A percentile compares a stretch with the other conserved stretches of the same genome.
These are phyloP conservation scores for Triticum timopheevii DNA, from an alignment of 176 grass and related monocot genomes.

Conservation along the genomic window DNA sequence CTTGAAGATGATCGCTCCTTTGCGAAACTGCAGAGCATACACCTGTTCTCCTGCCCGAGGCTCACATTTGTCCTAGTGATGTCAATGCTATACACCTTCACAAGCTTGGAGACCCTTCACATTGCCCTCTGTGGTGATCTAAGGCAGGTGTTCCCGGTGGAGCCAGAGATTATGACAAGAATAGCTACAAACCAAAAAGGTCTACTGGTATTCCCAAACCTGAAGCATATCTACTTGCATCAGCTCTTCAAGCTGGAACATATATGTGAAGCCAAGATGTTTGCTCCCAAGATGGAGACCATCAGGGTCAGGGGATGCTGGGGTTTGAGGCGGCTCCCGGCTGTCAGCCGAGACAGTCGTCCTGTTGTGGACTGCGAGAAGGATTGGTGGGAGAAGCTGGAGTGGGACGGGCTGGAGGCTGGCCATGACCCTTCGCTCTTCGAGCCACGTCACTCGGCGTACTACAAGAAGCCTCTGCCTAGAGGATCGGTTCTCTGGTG, in stretches of 20 bases:
- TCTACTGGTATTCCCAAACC: not conserved
- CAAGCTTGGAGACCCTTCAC: not conserved
- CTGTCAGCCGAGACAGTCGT: too few relatives aligned
- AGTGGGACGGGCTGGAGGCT: too few relatives aligned
- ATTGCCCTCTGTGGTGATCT: not conserved
- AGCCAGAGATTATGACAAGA: accelerated
- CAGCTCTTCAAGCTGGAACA: too few relatives aligned
- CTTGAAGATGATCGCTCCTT: too few relatives aligned
- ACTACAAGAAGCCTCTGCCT: not conserved
- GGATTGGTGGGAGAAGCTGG: too few relatives aligned
- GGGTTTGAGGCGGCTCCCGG: too few relatives aligned
- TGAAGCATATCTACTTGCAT: too few relatives aligned
- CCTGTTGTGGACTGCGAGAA: not conserved
- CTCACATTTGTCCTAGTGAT: not conserved
- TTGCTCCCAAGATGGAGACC: too few relatives aligned
- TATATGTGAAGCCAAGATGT: too few relatives aligned
- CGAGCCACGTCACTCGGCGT: accelerated
- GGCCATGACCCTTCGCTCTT: too few relatives aligned
- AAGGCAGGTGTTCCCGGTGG: not conserved
- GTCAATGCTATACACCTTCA: too few relatives aligned
- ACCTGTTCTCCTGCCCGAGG: not conserved
- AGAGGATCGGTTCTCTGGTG: not conserved
- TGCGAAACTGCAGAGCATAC: not conserved
- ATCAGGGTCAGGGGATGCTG: too few relatives aligned
- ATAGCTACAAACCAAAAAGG: not conserved